Percentiles rank a stretch among this genome's conserved stretches.
These are phyloP conservation scores for Schizochytrium sp. DNA, from an alignment of 108 stramenopile species.

Conservation along the genomic window DNA sequence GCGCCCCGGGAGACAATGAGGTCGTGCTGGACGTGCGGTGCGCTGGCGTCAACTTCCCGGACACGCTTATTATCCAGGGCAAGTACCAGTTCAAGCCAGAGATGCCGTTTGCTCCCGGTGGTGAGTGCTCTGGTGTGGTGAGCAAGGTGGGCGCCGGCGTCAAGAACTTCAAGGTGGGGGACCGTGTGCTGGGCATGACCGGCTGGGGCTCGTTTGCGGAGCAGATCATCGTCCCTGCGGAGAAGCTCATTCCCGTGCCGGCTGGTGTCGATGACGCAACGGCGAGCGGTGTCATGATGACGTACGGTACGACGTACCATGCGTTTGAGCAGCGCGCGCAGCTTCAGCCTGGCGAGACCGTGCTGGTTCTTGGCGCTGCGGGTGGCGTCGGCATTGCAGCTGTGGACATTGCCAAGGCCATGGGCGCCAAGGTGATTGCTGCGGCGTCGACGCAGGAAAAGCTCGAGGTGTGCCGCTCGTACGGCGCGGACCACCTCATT, in stretches of 20 bases:
- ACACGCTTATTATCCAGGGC: constrained; percentile 29
- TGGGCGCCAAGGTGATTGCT: constrained; percentile 37
- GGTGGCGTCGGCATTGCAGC: constrained; percentile 40
- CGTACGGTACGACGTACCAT: constrained; percentile 35
- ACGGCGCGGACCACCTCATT: constrained; percentile 33
- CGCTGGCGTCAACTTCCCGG: background rate
- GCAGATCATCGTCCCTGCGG: constrained; percentile 20
- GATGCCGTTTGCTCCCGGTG: constrained; percentile 35
- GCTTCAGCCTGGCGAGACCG: constrained; percentile 25
- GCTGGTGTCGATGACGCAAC: constrained; percentile 27
- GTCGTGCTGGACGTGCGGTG: background rate
- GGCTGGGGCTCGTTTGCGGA: constrained; percentile 34
- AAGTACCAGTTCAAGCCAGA: constrained; percentile 34
- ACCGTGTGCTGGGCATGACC: constrained; percentile 28
- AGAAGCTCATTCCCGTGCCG: constrained; percentile 8
- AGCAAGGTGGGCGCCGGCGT: constrained; percentile 29
- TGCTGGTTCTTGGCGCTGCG: constrained; percentile 35
- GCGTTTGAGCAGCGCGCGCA: constrained; percentile 33
- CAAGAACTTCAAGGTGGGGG: constrained; percentile 32
- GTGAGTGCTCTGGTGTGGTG: constrained; percentile 31
- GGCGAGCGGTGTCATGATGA: constrained; percentile 27
- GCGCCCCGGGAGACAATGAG: background rate
- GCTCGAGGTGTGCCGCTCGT: constrained; percentile 28
- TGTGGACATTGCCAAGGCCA: constrained; percentile 8
- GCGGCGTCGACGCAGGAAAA: constrained; percentile 32